Conservation (phyloP, 208 protist genomes). For the Trypanosoma theileri region DNA sequence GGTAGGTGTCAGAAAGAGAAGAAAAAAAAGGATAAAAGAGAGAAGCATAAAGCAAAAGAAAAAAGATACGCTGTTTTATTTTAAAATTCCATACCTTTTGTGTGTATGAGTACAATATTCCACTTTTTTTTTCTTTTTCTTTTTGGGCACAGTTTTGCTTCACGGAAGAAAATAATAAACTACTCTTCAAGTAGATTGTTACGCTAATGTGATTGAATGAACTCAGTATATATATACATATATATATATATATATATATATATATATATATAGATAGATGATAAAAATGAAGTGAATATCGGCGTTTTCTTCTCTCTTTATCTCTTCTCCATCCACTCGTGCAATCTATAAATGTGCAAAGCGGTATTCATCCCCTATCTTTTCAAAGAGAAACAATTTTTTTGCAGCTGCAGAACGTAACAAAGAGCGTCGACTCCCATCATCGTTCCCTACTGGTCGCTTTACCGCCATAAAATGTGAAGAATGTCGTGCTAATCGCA, state of each 20-base stretch:
- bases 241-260: constrained; percentile 13
- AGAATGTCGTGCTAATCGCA: constrained; percentile 32
- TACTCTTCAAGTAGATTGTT: not conserved
- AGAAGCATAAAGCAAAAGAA: constrained; percentile 12
- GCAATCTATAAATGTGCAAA: constrained; percentile 34
- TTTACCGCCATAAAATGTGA: constrained; percentile 72
- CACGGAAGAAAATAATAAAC: not conserved
- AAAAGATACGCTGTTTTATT: constrained; percentile 9
- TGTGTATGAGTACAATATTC: not conserved
- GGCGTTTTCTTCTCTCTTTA: not conserved
- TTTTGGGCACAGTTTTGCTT: not conserved
- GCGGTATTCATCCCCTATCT: constrained; percentile 55
- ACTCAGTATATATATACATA: constrained; percentile 15
- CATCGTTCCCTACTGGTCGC: constrained; percentile 23
- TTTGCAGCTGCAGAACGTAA: constrained; percentile 37
- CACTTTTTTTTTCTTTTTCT: constrained; percentile 17
- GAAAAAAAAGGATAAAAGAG: not conserved
- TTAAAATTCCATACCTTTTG: not conserved
- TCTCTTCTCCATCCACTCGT: not conserved
- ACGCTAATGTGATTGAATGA: constrained; percentile 1
- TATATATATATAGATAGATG: constrained; percentile 11
- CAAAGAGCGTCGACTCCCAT: constrained; percentile 14
- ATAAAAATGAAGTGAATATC: constrained; percentile 1
- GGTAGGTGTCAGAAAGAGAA: not conserved
- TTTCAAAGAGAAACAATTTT: constrained; percentile 68